Evolutionary conservation across 2,329 filamentous ascomycete genomes (phyloP), one percentile per base, ranked within the genome.

Genomic region (Shiraia sp.): DNA sequence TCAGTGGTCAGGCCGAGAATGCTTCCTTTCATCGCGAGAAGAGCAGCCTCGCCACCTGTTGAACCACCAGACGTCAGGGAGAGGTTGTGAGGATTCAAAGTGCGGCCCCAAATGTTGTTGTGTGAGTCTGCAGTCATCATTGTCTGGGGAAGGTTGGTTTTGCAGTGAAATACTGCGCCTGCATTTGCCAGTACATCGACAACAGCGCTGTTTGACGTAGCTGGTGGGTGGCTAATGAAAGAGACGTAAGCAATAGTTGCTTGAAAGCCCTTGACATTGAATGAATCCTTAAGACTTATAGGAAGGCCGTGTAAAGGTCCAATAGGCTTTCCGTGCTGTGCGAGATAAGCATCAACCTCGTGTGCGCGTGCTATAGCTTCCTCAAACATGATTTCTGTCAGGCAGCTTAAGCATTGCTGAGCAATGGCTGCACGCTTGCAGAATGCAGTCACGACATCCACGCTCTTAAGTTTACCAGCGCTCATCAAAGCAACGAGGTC

Each of bases 1-100:
- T 86, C 83, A 0, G 83, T 86, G 0, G 81, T 82, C 10, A 85
- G 73, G 1, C 84, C 84, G 2, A 86, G 55, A 37, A 81, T 72
- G 23, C 72, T 78, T 0, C 82, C 82, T 19, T 75, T 72, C 71
- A 86, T 75, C 4, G 77, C 78, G 14, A 86, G 54, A 8, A 86
- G 63, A 0, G 78, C 80, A 0, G 76, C 82, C 59, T 87, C 83
- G 10, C 86, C 86, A 9, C 85, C 85, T 0, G 79, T 82, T 8
- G 78, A 81, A 2, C 86, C 86, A 4, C 86, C 86, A 0, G 81
- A 75, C 0, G 79, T 82, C 23, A 84, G 71, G 14, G 74, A 69
- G 1, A 79, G 74, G 45, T 86, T 86, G 42, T 78, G 72, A 0
- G 86, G 85, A 55, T 86, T 87, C 3, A 86, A 67, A 0, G 80